Evolutionary conservation across 2,329 filamentous ascomycete species (phyloP).

Genomic region (Moelleriella libera): DNA sequence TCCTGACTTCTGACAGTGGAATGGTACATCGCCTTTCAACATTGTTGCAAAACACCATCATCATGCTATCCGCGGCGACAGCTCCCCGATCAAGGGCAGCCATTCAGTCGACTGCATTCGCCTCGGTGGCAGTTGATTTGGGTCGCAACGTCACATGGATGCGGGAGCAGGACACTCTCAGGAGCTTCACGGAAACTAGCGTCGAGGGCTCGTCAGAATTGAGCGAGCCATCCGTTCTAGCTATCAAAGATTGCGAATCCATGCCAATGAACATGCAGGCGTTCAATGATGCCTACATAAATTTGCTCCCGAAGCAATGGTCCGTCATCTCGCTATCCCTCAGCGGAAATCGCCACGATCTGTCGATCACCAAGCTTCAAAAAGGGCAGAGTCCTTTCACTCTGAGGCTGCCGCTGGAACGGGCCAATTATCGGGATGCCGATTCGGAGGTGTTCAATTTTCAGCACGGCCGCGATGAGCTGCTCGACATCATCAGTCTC

Average conservation of each 20-base stretch:
- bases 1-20: conserved; percentile 39
- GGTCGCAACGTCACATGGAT: conserved; percentile 55
- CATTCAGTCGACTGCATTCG: conserved; percentile 38
- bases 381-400: conserved; percentile 68
- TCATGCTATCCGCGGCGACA: conserved; percentile 50
- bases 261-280: conserved; percentile 37
- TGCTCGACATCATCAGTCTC: conserved; percentile 66
- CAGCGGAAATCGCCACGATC: conserved; percentile 67
- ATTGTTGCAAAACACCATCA: conserved; percentile 49
- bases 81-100: conserved; percentile 26
- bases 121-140: conserved; percentile 52
- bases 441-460: conserved; percentile 74
- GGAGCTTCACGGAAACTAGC: background rate
- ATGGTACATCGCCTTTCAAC: conserved; percentile 49
- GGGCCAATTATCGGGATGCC: conserved; percentile 67
- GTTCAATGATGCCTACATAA: conserved; percentile 71
- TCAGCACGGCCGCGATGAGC: conserved; percentile 61
- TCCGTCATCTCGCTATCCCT: conserved; percentile 74
- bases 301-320: conserved; percentile 74
- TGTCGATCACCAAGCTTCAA: conserved; percentile 79
- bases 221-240: background rate
- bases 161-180: conserved; percentile 44
- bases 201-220: background rate
- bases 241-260: conserved; percentile 15
- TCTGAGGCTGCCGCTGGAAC: conserved; percentile 69